These are phyloP conservation scores for Claviceps cyperi DNA, from an alignment of 2,329 filamentous ascomycete species.

Conservation along the genomic window DNA sequence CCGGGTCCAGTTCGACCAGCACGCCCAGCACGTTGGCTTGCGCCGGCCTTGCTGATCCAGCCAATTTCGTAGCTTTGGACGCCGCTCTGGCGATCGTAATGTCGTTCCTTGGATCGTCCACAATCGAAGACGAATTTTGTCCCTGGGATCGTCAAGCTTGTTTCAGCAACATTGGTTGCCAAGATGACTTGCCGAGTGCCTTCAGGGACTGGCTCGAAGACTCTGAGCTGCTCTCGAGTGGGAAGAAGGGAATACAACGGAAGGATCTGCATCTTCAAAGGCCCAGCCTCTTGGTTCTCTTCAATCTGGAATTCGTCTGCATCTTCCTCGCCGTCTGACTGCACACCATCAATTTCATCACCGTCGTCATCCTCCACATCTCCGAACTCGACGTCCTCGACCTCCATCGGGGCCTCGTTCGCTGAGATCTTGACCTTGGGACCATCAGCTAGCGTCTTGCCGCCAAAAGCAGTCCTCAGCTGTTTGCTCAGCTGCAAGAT, in stretches of 20 bases:
- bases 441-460: slow-evolving; percentile 39
- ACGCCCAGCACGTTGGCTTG: slow-evolving; percentile 80
- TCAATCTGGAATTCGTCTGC: slow-evolving; percentile 53
- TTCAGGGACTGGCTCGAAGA: slow-evolving; percentile 76
- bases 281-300: slow-evolving; percentile 43
- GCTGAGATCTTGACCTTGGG: slow-evolving; percentile 63
- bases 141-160: slow-evolving; percentile 88
- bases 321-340: slow-evolving; percentile 41
- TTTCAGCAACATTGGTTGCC: slow-evolving; percentile 94
- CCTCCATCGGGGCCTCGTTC: slow-evolving; percentile 63
- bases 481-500: slow-evolving; percentile 72
- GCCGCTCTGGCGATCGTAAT: slow-evolving; percentile 73
- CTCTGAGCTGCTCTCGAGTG: slow-evolving; percentile 76
- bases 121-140: slow-evolving; percentile 94
- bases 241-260: slow-evolving; percentile 87
- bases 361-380: slow-evolving; percentile 48
- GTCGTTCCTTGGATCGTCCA: slow-evolving; percentile 81
- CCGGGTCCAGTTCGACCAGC: slow-evolving; percentile 90
- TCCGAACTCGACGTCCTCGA: slow-evolving; percentile 77
- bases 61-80: slow-evolving; percentile 92
- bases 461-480: slow-evolving; percentile 53
- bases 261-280: slow-evolving; percentile 70
- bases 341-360: slow-evolving; percentile 44
- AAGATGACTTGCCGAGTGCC: slow-evolving; percentile 75
- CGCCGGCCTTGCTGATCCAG: slow-evolving; percentile 96